Base-by-base conservation (phyloP, 306 rosid species). In the Quercus wislizeni region DNA sequence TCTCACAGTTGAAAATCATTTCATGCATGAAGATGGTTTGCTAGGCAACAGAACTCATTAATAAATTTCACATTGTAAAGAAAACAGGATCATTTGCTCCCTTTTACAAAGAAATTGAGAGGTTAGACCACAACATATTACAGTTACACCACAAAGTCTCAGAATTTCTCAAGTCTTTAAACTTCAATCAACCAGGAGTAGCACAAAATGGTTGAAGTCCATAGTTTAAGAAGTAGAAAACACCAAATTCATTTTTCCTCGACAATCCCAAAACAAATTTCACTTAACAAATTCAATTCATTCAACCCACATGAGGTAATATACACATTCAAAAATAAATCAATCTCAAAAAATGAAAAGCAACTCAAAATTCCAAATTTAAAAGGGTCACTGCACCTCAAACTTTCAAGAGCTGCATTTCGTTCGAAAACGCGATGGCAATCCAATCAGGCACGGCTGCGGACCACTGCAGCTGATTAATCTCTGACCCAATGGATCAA, bases 401-500 rank as follows among this genome's bases (percentile, higher is more conserved):
- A 74, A 91, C 98, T 84, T 88, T 93, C 92, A 95, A 89, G 78
- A 95, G 96, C 92, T 93, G 97, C 91, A 95, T 85, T 82, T 95
- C 91, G 75, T 90, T 91, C 0, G 94, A 87, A 82, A 87, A 95
- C n/a, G 98, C 98, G 28, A 95, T 65, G 12, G 93, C 91, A 72
- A 95, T 89, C 99, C 99, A 95, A 23, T 95, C 97, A 9, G 98
- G 99, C 76, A 83, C 94, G 3, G 94, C 85, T 0, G 94, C 86
- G 8, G 93, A 84, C 99, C 99, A 95, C 82, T 95, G 99, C 59
- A 95, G 64, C 91, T 95, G 99, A 76, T 95, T 93, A 77, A 95
- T 93, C 74, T 95, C 99, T 0, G 54, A 69, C 5, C 83, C 86
- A 2, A 98, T 91, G 99, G 98, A 80, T 95, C 99, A 61, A 93